phyloP scores from a whole-genome alignment of 306 rosid genomes.

The Quercus robur region DNA sequence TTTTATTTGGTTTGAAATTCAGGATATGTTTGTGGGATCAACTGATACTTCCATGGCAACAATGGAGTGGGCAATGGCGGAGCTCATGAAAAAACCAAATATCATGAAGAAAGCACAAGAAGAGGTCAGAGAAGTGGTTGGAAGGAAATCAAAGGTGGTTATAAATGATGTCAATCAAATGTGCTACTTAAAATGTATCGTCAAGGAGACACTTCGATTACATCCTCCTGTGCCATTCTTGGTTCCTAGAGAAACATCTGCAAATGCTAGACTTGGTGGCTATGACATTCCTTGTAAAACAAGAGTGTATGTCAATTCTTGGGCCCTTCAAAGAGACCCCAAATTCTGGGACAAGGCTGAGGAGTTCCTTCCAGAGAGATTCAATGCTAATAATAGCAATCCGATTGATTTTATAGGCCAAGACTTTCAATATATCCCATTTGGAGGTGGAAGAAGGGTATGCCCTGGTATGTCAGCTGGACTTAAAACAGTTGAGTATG shows the following conservation, averaged over 20 bases:
- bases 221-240: constrained; percentile 29
- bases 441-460: too few relatives aligned
- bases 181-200: constrained; percentile 28
- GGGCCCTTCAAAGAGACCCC: constrained; percentile 31
- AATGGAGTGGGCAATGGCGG: constrained; percentile 31
- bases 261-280: not conserved
- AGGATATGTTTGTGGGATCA: constrained; percentile 26
- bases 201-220: constrained; percentile 26
- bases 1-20: not conserved
- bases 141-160: constrained; percentile 7
- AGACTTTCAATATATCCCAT: constrained; percentile 5
- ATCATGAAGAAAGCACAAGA: constrained; percentile 35
- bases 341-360: constrained; percentile 23
- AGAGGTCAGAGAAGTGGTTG: constrained; percentile 29
- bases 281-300: constrained; percentile 20
- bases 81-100: constrained; percentile 17
- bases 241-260: constrained; percentile 20
- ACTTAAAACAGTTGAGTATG: too few relatives aligned
- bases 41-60: constrained; percentile 4
- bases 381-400: not conserved
- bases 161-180: constrained; percentile 16
- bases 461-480: too few relatives aligned
- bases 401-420: constrained; percentile 1
- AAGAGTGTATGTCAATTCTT: constrained; percentile 18
- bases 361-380: constrained; percentile 32